Evolutionary conservation across 2,329 filamentous ascomycete species (phyloP).

Genomic region (Aureobasidium leucospermi): DNA sequence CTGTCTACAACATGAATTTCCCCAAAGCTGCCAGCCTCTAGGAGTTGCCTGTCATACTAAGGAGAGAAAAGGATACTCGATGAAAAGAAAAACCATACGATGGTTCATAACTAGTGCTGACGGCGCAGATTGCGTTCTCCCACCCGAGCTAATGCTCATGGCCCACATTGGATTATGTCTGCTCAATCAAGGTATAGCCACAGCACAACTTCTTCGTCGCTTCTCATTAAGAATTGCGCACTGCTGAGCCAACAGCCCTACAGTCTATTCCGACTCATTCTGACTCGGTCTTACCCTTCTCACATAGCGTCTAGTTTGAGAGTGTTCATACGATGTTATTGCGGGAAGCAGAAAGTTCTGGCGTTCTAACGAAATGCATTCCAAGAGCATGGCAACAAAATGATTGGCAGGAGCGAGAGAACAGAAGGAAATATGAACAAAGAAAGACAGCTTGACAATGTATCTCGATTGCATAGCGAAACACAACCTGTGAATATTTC

Average conservation of each 20-base stretch:
- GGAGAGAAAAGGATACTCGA: too few species aligned
- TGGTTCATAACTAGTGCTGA: background rate
- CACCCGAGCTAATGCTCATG: background rate
- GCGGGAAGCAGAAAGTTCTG: too few species aligned
- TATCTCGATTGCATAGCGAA: too few species aligned
- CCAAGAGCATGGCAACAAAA: too few species aligned
- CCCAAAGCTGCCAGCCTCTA: slow-evolving; percentile 25
- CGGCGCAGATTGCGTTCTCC: background rate
- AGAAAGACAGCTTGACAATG: too few species aligned
- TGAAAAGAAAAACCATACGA: background rate
- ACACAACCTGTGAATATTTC: too few species aligned
- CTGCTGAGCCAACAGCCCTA: background rate
- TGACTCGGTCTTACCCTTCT: background rate
- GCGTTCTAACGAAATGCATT: too few species aligned
- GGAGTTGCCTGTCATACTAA: background rate
- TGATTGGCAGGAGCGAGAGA: too few species aligned
- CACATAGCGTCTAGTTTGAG: too few species aligned
- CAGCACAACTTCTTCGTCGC: background rate
- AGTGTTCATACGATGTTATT: too few species aligned
- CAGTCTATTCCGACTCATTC: background rate
- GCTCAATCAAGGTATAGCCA: background rate
- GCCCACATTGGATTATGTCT: background rate
- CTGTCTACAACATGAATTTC: slow-evolving; percentile 66
- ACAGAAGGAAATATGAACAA: too few species aligned
- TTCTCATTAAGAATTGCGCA: background rate